phyloP scores from a whole-genome alignment of 768 basidiomycete genomes.

The Harrya chromipes region DNA sequence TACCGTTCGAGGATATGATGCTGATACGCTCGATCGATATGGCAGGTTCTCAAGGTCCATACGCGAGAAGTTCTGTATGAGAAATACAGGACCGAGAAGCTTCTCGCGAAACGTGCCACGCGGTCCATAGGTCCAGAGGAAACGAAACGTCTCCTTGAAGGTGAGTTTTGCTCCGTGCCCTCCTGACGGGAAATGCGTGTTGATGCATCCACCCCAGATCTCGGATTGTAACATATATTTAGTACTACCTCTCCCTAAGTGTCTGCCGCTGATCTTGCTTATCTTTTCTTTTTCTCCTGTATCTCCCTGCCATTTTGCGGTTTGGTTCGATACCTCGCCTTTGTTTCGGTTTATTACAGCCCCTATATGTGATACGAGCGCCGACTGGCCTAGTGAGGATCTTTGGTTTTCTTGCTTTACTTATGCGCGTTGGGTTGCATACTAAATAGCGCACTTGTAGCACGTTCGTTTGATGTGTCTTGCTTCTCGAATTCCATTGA shows the following conservation, averaged over 20 bases:
- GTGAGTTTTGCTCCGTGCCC: slow-evolving; percentile 37
- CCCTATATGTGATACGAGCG: slow-evolving; percentile 21
- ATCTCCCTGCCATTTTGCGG: slow-evolving; percentile 6
- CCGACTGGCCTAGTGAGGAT: slow-evolving; percentile 15
- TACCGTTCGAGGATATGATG: slow-evolving; percentile 8
- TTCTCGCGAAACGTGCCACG: slow-evolving; percentile 82
- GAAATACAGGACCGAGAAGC: slow-evolving; percentile 87
- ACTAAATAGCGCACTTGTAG: slow-evolving; percentile 22
- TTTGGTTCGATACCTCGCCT: slow-evolving; percentile 4
- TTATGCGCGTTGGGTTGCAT: slow-evolving; percentile 19
- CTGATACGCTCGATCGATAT: slow-evolving; percentile 7
- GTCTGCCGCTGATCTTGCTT: slow-evolving; percentile 22
- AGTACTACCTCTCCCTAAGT: slow-evolving; percentile 12
- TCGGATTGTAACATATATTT: slow-evolving; percentile 42
- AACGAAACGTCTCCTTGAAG: slow-evolving; percentile 68
- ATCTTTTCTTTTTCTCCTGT: slow-evolving; percentile 11
- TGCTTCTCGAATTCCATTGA: slow-evolving; percentile 11
- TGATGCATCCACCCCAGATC: slow-evolving; percentile 35
- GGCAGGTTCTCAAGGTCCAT: slow-evolving; percentile 72
- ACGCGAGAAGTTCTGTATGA: slow-evolving; percentile 93
- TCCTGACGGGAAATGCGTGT: slow-evolving; percentile 22
- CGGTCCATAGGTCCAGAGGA: slow-evolving; percentile 74
- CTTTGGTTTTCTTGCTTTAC: slow-evolving; percentile 24
- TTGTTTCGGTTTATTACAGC: slow-evolving; percentile 4
- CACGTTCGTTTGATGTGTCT: slow-evolving; percentile 21